Base-by-base conservation (phyloP, 345 rosid species). In the Aegle marmelos region DNA sequence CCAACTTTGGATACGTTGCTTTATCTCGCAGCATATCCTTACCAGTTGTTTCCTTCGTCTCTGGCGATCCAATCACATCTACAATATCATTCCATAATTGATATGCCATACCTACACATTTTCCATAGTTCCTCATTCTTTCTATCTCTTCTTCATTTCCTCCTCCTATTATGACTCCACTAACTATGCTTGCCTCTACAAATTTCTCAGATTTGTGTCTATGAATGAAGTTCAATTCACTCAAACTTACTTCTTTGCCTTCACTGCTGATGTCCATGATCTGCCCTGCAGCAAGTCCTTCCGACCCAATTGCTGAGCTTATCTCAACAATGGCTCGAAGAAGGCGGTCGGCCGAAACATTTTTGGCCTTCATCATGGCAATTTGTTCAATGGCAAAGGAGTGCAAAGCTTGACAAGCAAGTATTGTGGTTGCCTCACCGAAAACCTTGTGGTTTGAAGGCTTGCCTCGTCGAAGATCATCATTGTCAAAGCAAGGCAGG, bases 401-500 rank as follows among this genome's bases (percentile, higher is more conserved):
- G 9, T 88, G 85, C 60, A 88, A 86, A 5, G 95, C 91, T 5
- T 91, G 91, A 0, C 95, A 91, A 0, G 93, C 87, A 10, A 91
- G 89, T 73, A 90, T 78, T 0, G 95, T 91, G 50, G 17, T 13
- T 11, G 50, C 50, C 13, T 45, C 50, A 45, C 50, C 50, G 50
- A 2, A 41, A 45, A 78, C 86, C 75, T 80, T 88, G 80, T 91
- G 91, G 68, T 75, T 89, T 0, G 95, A 83, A 21, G 90, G 93
- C 81, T 80, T 83, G 6, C 95, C 93, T 21, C 93, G 87, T 0
- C 90, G 80, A 25, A 91, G 63, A 74, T 89, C 91, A 36, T 87
- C 95, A 60, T 91, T 83, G 68, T 89, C 95, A 90, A 91, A 86
- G 70, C 92, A 91, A 8, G 93, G 95, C 48, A 91, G 87, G 59